Evolutionary conservation across 108 stramenopile species (phyloP).

Genomic region (Mayamaea pseudoterrestris): DNA sequence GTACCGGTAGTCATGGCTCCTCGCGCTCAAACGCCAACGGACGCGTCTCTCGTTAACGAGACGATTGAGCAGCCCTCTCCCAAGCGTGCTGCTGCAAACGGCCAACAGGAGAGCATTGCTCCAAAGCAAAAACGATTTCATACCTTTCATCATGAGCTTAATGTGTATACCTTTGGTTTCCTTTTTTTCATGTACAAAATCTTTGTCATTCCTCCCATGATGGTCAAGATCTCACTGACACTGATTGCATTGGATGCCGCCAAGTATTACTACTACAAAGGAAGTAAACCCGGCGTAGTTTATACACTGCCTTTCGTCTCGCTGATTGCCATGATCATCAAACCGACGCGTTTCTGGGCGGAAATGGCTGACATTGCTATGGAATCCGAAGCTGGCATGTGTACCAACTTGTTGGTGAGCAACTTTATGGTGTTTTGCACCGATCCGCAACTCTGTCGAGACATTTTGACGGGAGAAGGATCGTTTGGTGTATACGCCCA

Average conservation of each 20-base stretch:
- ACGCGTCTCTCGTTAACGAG: too few relatives aligned
- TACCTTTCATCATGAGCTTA: conserved; percentile 11
- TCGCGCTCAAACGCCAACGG: background rate
- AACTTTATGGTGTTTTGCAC: conserved; percentile 13
- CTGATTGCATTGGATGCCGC: conserved; percentile 10
- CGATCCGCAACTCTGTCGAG: conserved; percentile 10
- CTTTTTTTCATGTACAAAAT: background rate
- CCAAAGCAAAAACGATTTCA: too few relatives aligned
- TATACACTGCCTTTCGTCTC: conserved; percentile 16
- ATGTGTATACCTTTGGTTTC: background rate
- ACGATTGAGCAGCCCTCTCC: background rate
- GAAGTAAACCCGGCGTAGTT: conserved; percentile 7
- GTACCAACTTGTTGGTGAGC: conserved; percentile 13
- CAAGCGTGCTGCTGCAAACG: too few relatives aligned
- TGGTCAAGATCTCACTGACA: background rate
- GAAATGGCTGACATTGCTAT: conserved; percentile 14
- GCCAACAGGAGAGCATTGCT: too few relatives aligned
- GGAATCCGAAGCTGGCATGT: conserved; percentile 8
- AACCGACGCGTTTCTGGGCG: conserved; percentile 15
- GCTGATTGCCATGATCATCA: conserved; percentile 12
- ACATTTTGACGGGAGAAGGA: conserved; percentile 13
- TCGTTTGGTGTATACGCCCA: conserved; percentile 11
- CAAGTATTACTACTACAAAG: conserved; percentile 6
- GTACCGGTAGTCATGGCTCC: too few relatives aligned
- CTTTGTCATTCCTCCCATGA: background rate